Percentiles rank a stretch among this genome's conserved stretches.
These are phyloP conservation scores for Periconia sp. DNA, from an alignment of 2,329 filamentous ascomycete genomes.

Conservation along the genomic window DNA sequence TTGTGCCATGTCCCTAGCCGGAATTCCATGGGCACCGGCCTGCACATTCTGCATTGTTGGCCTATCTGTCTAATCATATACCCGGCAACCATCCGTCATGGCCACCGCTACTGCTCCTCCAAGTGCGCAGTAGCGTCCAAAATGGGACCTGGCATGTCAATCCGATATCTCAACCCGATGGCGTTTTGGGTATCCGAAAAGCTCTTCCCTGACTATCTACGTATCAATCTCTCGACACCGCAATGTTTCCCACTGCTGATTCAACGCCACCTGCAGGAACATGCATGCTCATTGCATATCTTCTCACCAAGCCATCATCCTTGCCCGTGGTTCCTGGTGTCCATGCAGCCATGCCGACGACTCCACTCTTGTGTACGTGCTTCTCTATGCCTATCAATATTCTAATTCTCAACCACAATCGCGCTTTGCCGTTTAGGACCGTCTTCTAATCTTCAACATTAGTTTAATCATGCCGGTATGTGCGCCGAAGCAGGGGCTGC, in stretches of 20 bases:
- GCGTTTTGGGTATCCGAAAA: not conserved
- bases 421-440: slow-evolving; percentile 6
- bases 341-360: too few relatives aligned
- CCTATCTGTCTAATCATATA: not conserved
- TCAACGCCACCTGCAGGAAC: slow-evolving; percentile 8
- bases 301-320: not conserved
- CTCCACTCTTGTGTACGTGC: slow-evolving; percentile 7
- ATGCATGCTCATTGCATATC: slow-evolving; percentile 3
- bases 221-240: not conserved
- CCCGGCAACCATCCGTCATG: not conserved
- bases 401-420: slow-evolving; percentile 7
- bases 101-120: too few relatives aligned
- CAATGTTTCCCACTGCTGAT: not conserved
- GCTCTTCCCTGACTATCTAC: not conserved
- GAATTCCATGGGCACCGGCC: not conserved
- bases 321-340: slow-evolving; percentile 5
- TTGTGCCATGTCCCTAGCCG: not conserved
- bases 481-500: slow-evolving; percentile 10
- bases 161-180: not conserved
- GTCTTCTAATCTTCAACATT: slow-evolving; percentile 6
- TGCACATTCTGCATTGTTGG: not conserved
- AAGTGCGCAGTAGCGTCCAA: not conserved
- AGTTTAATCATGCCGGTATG: slow-evolving; percentile 3
- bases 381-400: slow-evolving; percentile 4
- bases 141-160: not conserved